These are phyloP conservation scores for Lasiodiplodia gonubiensis DNA, from an alignment of 2,329 filamentous ascomycete species.

Conservation along the genomic window DNA sequence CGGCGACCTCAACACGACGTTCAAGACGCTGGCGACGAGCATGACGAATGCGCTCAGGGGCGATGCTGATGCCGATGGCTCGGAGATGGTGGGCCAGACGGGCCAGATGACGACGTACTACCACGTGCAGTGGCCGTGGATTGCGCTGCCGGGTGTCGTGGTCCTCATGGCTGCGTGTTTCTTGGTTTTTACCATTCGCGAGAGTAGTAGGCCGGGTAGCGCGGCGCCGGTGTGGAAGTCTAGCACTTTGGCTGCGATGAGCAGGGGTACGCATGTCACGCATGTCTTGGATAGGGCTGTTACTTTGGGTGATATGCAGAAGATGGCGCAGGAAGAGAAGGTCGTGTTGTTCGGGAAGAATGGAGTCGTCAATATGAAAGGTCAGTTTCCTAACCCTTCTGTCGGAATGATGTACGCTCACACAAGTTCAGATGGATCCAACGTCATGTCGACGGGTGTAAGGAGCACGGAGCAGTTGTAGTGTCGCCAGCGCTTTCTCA, in stretches of 20 bases:
- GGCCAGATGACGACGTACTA: background rate
- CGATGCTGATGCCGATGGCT: background rate
- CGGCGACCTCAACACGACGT: slow-evolving; percentile 26
- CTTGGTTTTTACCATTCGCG: background rate
- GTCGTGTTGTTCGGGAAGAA: background rate
- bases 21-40: slow-evolving; percentile 29
- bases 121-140: background rate
- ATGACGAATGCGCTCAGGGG: slow-evolving; percentile 31
- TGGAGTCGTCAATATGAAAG: background rate
- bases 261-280: background rate
- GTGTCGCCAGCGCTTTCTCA: no score
- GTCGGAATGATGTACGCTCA: no score
- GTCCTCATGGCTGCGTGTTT: background rate
- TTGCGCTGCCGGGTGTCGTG: background rate
- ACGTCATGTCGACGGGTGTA: background rate
- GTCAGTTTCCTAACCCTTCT: background rate
- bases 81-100: background rate
- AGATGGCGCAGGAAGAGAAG: background rate
- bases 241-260: slow-evolving; percentile 25
- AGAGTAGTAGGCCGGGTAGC: background rate
- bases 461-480: background rate
- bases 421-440: background rate
- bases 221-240: slow-evolving; percentile 31
- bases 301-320: background rate
- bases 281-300: background rate